Percentiles rank a stretch among this genome's conserved stretches.
Conservation (phyloP, 176 grass and related monocot species). For the Oropetium thomaeum region DNA sequence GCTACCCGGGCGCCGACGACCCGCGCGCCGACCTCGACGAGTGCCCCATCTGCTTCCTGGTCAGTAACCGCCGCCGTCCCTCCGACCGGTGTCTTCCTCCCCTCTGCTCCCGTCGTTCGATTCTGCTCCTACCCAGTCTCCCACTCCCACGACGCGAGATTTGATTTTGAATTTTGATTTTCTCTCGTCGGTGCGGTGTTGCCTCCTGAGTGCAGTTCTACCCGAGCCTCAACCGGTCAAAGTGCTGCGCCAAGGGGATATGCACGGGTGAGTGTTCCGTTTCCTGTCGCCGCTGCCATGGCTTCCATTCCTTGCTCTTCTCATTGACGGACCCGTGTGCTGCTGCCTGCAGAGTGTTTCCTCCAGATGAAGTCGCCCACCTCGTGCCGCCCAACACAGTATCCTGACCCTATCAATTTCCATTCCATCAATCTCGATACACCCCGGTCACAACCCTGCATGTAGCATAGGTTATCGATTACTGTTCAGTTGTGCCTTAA, state of each 20-base stretch:
- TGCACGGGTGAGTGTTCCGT: conserved; percentile 65
- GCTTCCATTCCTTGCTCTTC: neutral
- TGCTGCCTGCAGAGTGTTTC: conserved; percentile 74
- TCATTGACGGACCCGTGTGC: neutral
- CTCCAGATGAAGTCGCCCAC: conserved; percentile 84
- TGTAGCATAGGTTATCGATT: neutral
- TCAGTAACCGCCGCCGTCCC: neutral
- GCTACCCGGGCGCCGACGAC: conserved; percentile 76
- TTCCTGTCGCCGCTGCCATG: neutral
- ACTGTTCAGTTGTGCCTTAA: conserved; percentile 36
- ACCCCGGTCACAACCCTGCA: neutral
- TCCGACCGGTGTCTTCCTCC: neutral
- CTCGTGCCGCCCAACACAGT: conserved; percentile 64
- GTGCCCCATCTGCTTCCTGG: conserved; percentile 98
- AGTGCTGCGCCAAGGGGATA: conserved; percentile 92
- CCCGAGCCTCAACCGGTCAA: conserved; percentile 80
- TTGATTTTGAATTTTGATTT: neutral
- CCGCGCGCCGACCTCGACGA: conserved; percentile 65
- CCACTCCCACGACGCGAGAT: neutral
- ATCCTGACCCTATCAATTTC: conserved; percentile 43
- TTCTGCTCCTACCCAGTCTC: neutral
- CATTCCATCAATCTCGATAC: neutral
- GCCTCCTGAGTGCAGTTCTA: conserved; percentile 60
- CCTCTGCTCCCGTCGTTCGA: neutral
- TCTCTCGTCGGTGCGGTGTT: neutral